phyloP scores from a whole-genome alignment of 805 yeast genomes.

The Lipomyces chichibuensis region DNA sequence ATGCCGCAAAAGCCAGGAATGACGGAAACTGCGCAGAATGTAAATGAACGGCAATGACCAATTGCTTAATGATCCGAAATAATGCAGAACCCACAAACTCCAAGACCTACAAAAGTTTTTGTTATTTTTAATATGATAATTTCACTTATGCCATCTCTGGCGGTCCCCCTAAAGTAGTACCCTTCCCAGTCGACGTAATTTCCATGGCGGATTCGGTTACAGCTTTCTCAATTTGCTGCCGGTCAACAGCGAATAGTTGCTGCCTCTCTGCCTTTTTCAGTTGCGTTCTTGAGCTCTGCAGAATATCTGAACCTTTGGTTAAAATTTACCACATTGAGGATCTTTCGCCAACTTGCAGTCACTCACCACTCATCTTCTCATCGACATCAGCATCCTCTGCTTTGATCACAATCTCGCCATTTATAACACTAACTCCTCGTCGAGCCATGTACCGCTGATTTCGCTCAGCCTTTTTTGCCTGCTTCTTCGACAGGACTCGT shows the following conservation, averaged over 20 bases:
- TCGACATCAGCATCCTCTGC: conserved; percentile 47
- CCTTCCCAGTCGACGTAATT: conserved; percentile 59
- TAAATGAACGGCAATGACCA: neutral
- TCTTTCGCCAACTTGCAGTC: neutral
- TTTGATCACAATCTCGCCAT: conserved; percentile 21
- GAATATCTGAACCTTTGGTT: neutral
- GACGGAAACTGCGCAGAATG: too few relatives aligned
- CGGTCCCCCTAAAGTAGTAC: conserved; percentile 85
- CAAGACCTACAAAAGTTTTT: neutral
- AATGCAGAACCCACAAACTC: neutral
- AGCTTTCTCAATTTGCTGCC: neutral
- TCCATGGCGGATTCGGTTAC: conserved; percentile 50
- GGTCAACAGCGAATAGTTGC: conserved; percentile 35
- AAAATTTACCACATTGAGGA: neutral
- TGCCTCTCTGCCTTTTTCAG: conserved; percentile 46
- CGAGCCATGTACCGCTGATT: conserved; percentile 70
- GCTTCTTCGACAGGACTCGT: conserved; percentile 67
- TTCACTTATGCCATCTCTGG: conserved; percentile 11
- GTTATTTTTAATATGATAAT: neutral
- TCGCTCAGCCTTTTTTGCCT: conserved; percentile 77
- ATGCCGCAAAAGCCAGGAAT: too few relatives aligned
- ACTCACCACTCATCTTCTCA: conserved; percentile 40
- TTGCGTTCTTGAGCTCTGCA: conserved; percentile 30
- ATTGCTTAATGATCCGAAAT: conserved; percentile 3
- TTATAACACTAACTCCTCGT: conserved; percentile 46